Base-by-base conservation (phyloP, 495 filamentous ascomycete genomes). In the Clohesyomyces aquaticus region DNA sequence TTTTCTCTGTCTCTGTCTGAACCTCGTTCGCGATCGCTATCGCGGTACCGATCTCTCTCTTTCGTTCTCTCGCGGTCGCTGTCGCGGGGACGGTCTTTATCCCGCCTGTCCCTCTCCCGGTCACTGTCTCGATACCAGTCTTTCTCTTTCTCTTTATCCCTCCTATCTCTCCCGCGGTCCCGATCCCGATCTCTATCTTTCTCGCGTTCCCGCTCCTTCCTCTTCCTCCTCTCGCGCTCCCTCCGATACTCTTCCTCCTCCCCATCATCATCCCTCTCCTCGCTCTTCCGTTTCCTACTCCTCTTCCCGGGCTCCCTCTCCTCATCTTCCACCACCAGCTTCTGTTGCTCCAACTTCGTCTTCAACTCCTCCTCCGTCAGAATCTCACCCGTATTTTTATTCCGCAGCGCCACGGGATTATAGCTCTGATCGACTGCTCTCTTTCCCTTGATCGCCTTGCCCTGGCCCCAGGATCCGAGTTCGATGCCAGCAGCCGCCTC, bases 401-500 rank as follows among this genome's bases (percentile, higher is more conserved):
- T 87, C 52, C 79, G 77, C 80, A 89, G 77, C 28, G 86, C 76
- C 3, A 91, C 80, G 0, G 88, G 88, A 75, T 83, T 87, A 66
- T 90, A 90, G 2, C 81, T 76, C 16, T 75, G 77, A 62, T 82
- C 82, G 57, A 77, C 76, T 6, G 80, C 80, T 67, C 81, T 80
- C 76, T 85, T 88, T 35, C 43, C 78, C 77, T 59, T 81, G 6
- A 14, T 6, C 27, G 35, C 48, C 32, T 59, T 80, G 66, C 85
- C 88, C 86, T 88, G 91, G 0, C 85, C 88, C 86, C 89, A 91
- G 0, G 85, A 84, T 2, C 89, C 89, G 14, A 89, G 70, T 65
- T 96, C 92, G 43, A 88, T 84, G 43, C 88, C 89, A 12, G 85
- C 86, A 19, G 88, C 88, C 3, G 81, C 78, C 52, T 89, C 84